A percentile compares a stretch with the other conserved stretches of the same genome.
Conservation (phyloP, 2,329 filamentous ascomycete genomes). For the Cryphonectria parasitica region DNA sequence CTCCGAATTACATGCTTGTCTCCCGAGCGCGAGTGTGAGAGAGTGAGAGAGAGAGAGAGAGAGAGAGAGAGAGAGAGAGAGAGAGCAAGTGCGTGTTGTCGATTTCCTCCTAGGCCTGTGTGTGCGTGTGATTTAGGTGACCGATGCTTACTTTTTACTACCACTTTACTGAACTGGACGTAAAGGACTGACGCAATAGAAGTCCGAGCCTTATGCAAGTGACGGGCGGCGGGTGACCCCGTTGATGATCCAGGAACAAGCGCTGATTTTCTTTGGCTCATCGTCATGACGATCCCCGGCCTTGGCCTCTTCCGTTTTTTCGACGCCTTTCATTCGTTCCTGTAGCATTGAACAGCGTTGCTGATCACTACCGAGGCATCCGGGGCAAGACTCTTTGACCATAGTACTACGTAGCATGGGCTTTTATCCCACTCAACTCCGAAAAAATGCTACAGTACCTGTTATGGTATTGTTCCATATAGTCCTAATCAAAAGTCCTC, state of each 20-base stretch:
- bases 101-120: background rate
- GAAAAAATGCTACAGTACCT: background rate
- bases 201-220: constrained; percentile 8
- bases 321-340: background rate
- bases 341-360: background rate
- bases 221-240: constrained; percentile 14
- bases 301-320: background rate
- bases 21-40: background rate
- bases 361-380: background rate
- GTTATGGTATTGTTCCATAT: background rate
- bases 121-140: background rate
- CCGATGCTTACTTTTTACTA: background rate
- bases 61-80: no score
- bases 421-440: background rate
- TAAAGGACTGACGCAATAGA: constrained; percentile 6
- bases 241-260: constrained; percentile 17
- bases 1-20: background rate
- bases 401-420: background rate
- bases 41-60: no score
- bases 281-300: background rate
- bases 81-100: background rate
- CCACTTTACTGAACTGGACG: background rate
- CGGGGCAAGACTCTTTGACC: background rate
- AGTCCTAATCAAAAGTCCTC: background rate
- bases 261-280: background rate